Base-by-base conservation (phyloP, 352 stramenopile genomes). In the Phytophthora syringae region DNA sequence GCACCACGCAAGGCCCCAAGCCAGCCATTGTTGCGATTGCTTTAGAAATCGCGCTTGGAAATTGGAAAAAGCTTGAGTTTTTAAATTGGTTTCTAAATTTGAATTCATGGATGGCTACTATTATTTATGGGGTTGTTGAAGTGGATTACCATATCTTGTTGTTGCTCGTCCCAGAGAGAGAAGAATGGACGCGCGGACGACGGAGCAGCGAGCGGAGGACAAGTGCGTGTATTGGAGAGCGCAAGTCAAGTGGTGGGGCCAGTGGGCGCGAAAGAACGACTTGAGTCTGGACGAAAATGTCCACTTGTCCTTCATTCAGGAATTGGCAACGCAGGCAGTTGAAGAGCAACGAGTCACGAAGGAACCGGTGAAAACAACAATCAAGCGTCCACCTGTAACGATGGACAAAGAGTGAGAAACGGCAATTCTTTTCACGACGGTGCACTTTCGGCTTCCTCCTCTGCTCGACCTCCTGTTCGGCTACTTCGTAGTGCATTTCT, bases 1-100 rank as follows among this genome's bases (percentile, higher is more conserved):
- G 81, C 43, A 90, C 52, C 59, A 94, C 76, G 57, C 82, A 77
- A 28, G 79, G 79, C 47, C 82, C 84, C 5, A 89, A 60, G 18
- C 65, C 70, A 72, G 58, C 53, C 70, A 72, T 76, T 64, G 3
- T n/a, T n/a, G n/a, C n/a, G n/a, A n/a, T n/a, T n/a, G n/a, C n/a
- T n/a, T n/a, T n/a, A n/a, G n/a, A n/a, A n/a, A n/a, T n/a, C n/a
- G n/a, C n/a, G n/a, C n/a, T n/a, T n/a, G n/a, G n/a, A n/a, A n/a
- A n/a, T n/a, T n/a, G n/a, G n/a, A n/a, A n/a, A n/a, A n/a, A n/a
- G n/a, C n/a, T n/a, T n/a, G n/a, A n/a, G n/a, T n/a, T n/a, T n/a
- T n/a, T n/a, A n/a, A n/a, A n/a, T n/a, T n/a, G n/a, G n/a, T n/a
- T n/a, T n/a, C n/a, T n/a, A n/a, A n/a, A n/a, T n/a, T n/a, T n/a